Conservation (phyloP, 2,329 filamentous ascomycete genomes). For the Neonectria ditissima region DNA sequence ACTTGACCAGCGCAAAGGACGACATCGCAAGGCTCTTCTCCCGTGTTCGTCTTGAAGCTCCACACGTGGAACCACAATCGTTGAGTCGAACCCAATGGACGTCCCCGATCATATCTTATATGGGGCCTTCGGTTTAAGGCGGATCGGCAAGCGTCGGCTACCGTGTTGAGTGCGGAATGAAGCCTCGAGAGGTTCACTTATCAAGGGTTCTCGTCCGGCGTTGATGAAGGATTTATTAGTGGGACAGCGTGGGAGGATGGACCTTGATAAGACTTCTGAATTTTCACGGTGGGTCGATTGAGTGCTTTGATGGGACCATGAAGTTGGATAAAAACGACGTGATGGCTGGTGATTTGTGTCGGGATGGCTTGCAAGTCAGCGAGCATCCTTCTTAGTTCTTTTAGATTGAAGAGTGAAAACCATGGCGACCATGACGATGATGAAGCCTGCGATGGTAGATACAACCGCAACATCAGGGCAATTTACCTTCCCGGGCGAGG, state of each 20-base stretch:
- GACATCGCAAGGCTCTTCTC: neutral
- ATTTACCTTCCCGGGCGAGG: neutral
- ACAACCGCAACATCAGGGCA: neutral
- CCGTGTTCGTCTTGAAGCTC: neutral
- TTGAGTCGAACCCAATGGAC: neutral
- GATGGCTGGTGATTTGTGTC: neutral
- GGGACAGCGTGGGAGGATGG: neutral
- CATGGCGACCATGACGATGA: neutral
- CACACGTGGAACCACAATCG: neutral
- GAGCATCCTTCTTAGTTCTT: neutral
- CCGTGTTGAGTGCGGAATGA: constrained; percentile 1
- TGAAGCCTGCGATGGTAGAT: neutral
- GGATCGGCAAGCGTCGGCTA: constrained; percentile 5
- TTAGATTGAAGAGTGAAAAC: neutral
- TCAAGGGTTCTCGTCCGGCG: neutral
- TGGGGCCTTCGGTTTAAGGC: neutral
- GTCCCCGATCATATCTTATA: neutral
- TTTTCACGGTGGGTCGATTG: constrained; percentile 3
- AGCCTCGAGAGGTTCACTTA: neutral
- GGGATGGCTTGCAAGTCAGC: neutral
- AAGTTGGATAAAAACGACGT: neutral
- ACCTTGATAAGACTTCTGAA: constrained; percentile 4
- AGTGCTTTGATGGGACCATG: neutral
- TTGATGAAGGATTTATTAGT: neutral
- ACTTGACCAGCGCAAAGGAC: neutral